Conservation (phyloP, 1,284 basidiomycete species). For the Pholiota adiposa region DNA sequence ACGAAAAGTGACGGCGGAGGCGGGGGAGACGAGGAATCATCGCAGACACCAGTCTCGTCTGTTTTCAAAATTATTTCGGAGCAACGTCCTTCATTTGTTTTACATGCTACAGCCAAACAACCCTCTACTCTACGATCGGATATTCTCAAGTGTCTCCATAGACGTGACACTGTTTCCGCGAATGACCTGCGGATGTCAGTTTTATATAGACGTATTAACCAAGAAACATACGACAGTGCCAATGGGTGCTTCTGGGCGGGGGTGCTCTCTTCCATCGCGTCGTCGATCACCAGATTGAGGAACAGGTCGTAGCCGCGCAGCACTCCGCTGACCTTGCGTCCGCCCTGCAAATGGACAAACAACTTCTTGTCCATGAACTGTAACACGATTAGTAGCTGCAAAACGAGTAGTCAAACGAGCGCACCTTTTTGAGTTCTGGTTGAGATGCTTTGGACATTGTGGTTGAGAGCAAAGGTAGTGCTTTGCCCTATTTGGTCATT, state of each 20-base stretch:
- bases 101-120: constrained; percentile 1
- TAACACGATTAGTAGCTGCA: background rate
- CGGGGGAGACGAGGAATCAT: background rate
- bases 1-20: background rate
- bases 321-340: constrained; percentile 94
- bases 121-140: constrained; percentile 46
- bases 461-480: constrained; percentile 16
- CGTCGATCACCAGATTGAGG: constrained; percentile 97
- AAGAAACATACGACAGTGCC: constrained; percentile 81
- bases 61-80: background rate
- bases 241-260: constrained; percentile 90
- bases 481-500: constrained; percentile 41
- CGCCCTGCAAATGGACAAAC: constrained; percentile 95
- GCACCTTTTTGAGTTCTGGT: constrained; percentile 92
- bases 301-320: constrained; percentile 98
- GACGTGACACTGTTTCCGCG: constrained; percentile 94
- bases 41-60: background rate
- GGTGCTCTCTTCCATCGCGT: constrained; percentile 90
- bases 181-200: constrained; percentile 68
- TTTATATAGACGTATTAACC: background rate
- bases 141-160: constrained; percentile 82
- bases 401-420: constrained; percentile 9
- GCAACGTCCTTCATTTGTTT: background rate
- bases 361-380: constrained; percentile 99
- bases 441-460: constrained; percentile 90